Base-by-base conservation (phyloP, 768 basidiomycete genomes). In the Phlebiopsis flavidoalba region DNA sequence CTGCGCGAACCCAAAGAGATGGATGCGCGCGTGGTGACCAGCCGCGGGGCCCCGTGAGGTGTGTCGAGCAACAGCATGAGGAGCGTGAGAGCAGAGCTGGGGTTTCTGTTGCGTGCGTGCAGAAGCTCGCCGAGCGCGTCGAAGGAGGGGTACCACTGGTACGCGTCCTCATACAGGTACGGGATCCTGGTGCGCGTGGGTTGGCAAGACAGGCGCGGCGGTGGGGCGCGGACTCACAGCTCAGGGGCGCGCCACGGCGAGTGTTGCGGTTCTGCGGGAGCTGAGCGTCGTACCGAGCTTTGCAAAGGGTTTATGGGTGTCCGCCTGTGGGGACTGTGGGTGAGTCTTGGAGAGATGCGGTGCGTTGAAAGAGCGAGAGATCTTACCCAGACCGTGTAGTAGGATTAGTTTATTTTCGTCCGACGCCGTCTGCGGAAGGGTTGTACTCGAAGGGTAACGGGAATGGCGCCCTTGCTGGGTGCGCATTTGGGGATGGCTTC, bases 191-290 rank as follows among this genome's bases (percentile, higher is more conserved):
- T 11, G 17, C 26, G 6, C 6, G 26, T 31, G 3, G 26, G 26
- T 31, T 31, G n/a, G 43, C 40, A 15, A 14, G 15, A 43, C 24
- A 57, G 43, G 24, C 45, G 53, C 17, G n/a, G 33, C 7, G n/a
- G 53, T 37, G 93, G 88, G 2, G 88, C 94, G 52, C 89, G 84
- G 10, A 96, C 70, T 1, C n/a, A n/a, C n/a, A n/a, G n/a, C n/a
- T n/a, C n/a, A n/a, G n/a, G n/a, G n/a, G n/a, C n/a, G n/a, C n/a
- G n/a, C n/a, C n/a, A n/a, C n/a, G n/a, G 91, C 82, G n/a, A 96
- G 82, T 1, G 84, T 79, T 2, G 93, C 92, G 0, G 95, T 96
- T 70, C n/a, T 95, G 93, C 0, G 94, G 95, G n/a, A 97, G 82
- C 64, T 89, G 51, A 97, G 73, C 10, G 83, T 81, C 21, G 77